Percentiles rank a stretch among this genome's conserved stretches.
Evolutionary conservation across 2,329 filamentous ascomycete genomes (phyloP).

Genomic region (Ceratocystis cubensis): DNA sequence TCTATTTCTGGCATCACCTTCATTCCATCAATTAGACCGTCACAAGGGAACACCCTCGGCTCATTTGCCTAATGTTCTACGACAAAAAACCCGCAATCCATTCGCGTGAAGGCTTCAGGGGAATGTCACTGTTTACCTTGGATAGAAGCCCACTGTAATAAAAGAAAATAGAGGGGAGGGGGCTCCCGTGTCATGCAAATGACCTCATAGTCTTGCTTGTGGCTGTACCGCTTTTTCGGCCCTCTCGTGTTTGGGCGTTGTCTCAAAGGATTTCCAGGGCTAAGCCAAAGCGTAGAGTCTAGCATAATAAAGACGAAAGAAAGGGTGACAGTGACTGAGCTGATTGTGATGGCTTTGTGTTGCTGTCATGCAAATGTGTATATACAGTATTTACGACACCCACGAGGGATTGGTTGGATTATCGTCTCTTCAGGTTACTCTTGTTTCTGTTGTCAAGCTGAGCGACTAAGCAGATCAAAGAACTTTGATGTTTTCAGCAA

Average conservation of each 20-base stretch:
- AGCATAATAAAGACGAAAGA: neutral
- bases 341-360: neutral
- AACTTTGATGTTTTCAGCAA: neutral
- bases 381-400: neutral
- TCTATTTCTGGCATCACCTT: no score
- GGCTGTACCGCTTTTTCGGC: neutral
- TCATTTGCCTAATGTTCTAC: no score
- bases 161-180: no score
- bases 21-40: no score
- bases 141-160: neutral
- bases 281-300: neutral
- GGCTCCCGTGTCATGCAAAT: neutral
- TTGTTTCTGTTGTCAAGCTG: neutral
- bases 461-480: neutral
- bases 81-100: neutral
- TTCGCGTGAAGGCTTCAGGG: neutral
- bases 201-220: neutral
- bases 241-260: neutral
- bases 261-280: neutral
- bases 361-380: neutral
- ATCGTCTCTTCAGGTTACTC: neutral
- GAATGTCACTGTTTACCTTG: no score
- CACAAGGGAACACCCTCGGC: no score
- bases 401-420: neutral
- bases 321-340: neutral